Conservation (phyloP, 805 yeast species). For the Ogataea populi-albae region DNA sequence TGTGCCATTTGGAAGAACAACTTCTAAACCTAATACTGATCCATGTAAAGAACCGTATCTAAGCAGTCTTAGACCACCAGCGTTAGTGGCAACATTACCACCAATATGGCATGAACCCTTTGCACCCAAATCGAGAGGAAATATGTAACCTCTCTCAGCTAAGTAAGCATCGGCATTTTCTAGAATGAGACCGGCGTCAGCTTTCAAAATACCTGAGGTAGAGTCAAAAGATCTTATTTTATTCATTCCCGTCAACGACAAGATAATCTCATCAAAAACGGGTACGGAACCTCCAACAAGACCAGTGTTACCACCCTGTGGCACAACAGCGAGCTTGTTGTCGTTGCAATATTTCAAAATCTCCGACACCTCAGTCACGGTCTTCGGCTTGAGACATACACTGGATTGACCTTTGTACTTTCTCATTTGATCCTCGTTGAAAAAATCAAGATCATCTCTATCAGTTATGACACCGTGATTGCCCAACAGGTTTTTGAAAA, state of each 20-base stretch:
- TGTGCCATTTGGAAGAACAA: constrained; percentile 87
- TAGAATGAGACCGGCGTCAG: constrained; percentile 87
- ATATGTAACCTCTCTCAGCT: constrained; percentile 80
- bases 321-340: constrained; percentile 76
- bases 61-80: constrained; percentile 87
- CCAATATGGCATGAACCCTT: constrained; percentile 97
- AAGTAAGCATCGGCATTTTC: constrained; percentile 79
- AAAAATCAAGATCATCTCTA: constrained; percentile 61
- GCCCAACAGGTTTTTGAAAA: constrained; percentile 59
- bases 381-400: constrained; percentile 77
- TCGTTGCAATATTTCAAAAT: constrained; percentile 81
- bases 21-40: constrained; percentile 85
- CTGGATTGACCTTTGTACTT: constrained; percentile 87
- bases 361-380: constrained; percentile 70
- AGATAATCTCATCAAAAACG: constrained; percentile 82
- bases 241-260: constrained; percentile 69
- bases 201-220: constrained; percentile 79
- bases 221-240: constrained; percentile 77
- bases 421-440: constrained; percentile 92
- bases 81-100: constrained; percentile 93
- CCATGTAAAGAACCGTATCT: constrained; percentile 94
- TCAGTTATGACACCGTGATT: constrained; percentile 50
- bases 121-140: constrained; percentile 93
- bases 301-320: constrained; percentile 98
- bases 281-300: constrained; percentile 94